Base-by-base conservation (phyloP, 2,329 filamentous ascomycete species). In the Aspergillus pseudonomiae region DNA sequence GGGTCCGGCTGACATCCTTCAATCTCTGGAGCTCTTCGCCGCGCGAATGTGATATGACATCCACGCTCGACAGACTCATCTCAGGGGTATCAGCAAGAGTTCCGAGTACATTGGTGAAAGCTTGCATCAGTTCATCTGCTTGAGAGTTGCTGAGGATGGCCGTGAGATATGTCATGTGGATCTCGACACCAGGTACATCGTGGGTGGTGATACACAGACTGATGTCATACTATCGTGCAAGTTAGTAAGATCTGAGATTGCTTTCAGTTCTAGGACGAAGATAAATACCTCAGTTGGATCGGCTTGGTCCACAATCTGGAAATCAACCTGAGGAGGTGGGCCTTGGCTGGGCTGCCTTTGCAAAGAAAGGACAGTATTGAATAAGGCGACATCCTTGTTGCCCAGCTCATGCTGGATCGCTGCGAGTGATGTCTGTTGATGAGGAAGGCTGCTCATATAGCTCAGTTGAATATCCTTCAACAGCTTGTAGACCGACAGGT, bases 311-410 rank as follows among this genome's bases (percentile, higher is more conserved):
- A 50, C 26, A 14, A 50, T 26, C 16, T 32, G 26, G 46, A 50
- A 50, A 30, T 50, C 46, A 50, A 50, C 19, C n/a, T 59, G 43
- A 19, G 45, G n/a, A 28, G 43, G 19, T 28, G 30, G 28, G 19
- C 43, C 14, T 19, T 26, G 50, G 41, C 52, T 41, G 43, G 48
- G 45, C n/a, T 43, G 26, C 12, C 54, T 53, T 43, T 61, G 58
- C 21, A 63, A 59, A 6, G 60, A 61, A 26, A 67, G 34, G 14
- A 57, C 43, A 4, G 60, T 63, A 58, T 67, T 67, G 54, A 67
- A 67, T 28, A 67, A 41, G 10, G 60, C 3, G 26, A 39, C 16
- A 10, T 59, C 65, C 46, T 53, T 45, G 28, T 59, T n/a, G 14
- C 56, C 56, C 19, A 67, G 55, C 4, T 39, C 53, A 54, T 67